Base-by-base conservation (phyloP, 768 basidiomycete genomes). In the Crucibulum laeve region DNA sequence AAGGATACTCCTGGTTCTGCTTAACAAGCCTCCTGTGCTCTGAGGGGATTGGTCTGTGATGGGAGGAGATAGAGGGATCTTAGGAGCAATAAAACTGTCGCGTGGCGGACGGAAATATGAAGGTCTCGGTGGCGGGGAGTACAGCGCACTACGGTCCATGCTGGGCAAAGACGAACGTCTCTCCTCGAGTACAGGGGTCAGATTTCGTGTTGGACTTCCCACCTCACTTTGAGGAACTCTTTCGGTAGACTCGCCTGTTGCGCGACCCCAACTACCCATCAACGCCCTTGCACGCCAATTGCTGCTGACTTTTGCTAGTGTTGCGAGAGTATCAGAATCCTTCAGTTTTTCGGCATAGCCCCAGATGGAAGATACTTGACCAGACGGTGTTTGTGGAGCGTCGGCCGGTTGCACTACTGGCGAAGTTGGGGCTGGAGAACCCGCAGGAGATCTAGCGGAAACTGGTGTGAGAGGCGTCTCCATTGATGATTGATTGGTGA, bases 401-500 rank as follows among this genome's bases (percentile, higher is more conserved):
- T 53, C 41, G 11, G 48, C 25, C 18, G 53, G 25, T 23, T 54
- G 41, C 18, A 40, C 42, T 26, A 51, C 51, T 34, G 56, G 39
- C 4, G n/a, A n/a, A n/a, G 50, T 37, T 21, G 50, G 49, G 34
- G 56, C 54, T 2, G 52, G 47, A 44, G 62, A 55, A 50, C 4
- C 28, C 40, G 17, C 15, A 30, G 42, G 21, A 2, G 44, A 22
- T 47, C 36, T 35, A 13, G 56, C 39, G 3, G 55, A 52, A 6
- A 48, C 32, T 2, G 53, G 43, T 8, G 43, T 44, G 6, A 28
- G 34, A 4, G 47, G 40, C 11, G 38, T 43, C 21, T 84, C 84
- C 84, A 84, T 84, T 2, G 83, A 77, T 45, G 73, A 75, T 57
- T 83, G 81, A 52, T 87, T 88, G 3, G 84, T 86, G 51, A 88